These are phyloP conservation scores for Chrysosporium keratinophilum DNA, from an alignment of 2,329 filamentous ascomycete genomes.

Conservation along the genomic window DNA sequence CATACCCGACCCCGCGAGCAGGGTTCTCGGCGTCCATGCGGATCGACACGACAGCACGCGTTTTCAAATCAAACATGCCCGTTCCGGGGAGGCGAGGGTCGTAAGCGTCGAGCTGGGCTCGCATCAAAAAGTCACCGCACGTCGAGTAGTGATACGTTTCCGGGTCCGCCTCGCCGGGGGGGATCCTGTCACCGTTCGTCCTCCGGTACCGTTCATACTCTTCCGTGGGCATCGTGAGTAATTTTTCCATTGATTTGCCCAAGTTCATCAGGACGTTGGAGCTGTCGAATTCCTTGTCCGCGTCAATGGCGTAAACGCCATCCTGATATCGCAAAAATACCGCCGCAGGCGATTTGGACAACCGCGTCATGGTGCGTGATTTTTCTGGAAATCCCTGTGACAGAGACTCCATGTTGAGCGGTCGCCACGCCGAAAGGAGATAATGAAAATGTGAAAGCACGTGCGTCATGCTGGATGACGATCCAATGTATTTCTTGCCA, in stretches of 20 bases:
- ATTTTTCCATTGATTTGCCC: constrained; percentile 92
- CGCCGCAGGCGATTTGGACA: constrained; percentile 63
- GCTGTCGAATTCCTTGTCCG: constrained; percentile 81
- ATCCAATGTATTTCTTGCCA: constrained; percentile 75
- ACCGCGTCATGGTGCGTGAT: constrained; percentile 56
- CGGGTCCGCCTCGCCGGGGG: constrained; percentile 54
- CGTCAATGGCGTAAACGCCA: constrained; percentile 86
- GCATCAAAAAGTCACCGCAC: constrained; percentile 79
- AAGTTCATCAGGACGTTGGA: constrained; percentile 83
- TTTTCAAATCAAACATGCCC: constrained; percentile 95
- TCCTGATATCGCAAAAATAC: constrained; percentile 74
- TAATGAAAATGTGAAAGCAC: constrained; percentile 86
- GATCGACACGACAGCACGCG: constrained; percentile 78
- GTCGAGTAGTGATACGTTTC: constrained; percentile 84
- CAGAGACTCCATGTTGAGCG: constrained; percentile 55
- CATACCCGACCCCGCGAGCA: constrained; percentile 70
- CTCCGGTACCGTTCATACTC: constrained; percentile 79
- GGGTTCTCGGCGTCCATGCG: constrained; percentile 72
- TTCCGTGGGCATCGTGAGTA: constrained; percentile 70
- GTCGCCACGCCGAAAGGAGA: constrained; percentile 73
- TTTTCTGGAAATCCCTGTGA: constrained; percentile 57
- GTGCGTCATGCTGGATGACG: constrained; percentile 91
- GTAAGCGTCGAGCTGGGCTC: constrained; percentile 86
- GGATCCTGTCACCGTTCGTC: constrained; percentile 55
- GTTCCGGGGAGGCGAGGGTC: constrained; percentile 78